These are phyloP conservation scores for Cladosporium austrohemisphaericum DNA, from an alignment of 2,329 filamentous ascomycete species.

Conservation along the genomic window DNA sequence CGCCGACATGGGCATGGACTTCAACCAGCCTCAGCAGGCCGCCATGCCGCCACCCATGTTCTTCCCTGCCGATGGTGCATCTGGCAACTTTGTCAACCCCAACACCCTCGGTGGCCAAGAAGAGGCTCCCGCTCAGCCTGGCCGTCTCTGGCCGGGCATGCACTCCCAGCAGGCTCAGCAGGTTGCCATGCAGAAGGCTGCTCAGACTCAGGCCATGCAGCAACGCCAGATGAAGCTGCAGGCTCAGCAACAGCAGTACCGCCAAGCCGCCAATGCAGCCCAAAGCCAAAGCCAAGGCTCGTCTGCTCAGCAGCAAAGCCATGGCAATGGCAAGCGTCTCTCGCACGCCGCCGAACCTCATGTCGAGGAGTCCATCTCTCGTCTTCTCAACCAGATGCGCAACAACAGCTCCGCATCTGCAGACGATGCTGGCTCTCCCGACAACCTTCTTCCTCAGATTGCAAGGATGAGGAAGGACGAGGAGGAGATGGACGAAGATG, in stretches of 20 bases:
- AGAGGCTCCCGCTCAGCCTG: slow-evolving; percentile 54
- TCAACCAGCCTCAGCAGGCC: slow-evolving; percentile 45
- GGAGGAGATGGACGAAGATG: slow-evolving; percentile 98
- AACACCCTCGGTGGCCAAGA: slow-evolving; percentile 65
- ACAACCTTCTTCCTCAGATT: slow-evolving; percentile 59
- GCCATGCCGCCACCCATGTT: slow-evolving; percentile 54
- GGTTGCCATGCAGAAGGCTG: slow-evolving; percentile 53
- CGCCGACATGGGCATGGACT: slow-evolving; percentile 66
- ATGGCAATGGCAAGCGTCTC: slow-evolving; percentile 43
- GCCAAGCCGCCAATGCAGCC: slow-evolving; percentile 27
- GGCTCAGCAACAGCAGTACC: slow-evolving; percentile 37
- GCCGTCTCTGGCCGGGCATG: slow-evolving; percentile 83
- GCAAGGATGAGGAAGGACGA: slow-evolving; percentile 84
- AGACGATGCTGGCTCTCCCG: slow-evolving; percentile 44
- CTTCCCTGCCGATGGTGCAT: slow-evolving; percentile 46
- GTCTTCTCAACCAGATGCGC: slow-evolving; percentile 88
- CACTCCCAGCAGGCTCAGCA: slow-evolving; percentile 79
- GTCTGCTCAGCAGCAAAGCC: slow-evolving; percentile 24
- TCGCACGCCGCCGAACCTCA: slow-evolving; percentile 44
- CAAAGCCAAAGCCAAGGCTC: slow-evolving; percentile 28
- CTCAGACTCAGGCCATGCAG: slow-evolving; percentile 31
- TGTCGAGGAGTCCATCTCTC: slow-evolving; percentile 85
- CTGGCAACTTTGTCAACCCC: slow-evolving; percentile 66
- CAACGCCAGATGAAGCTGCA: slow-evolving; percentile 52
- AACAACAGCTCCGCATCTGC: slow-evolving; percentile 59